Evolutionary conservation across 768 basidiomycete species (phyloP), one percentile per base, ranked within the genome.

Genomic region (Lentinus brumalis): DNA sequence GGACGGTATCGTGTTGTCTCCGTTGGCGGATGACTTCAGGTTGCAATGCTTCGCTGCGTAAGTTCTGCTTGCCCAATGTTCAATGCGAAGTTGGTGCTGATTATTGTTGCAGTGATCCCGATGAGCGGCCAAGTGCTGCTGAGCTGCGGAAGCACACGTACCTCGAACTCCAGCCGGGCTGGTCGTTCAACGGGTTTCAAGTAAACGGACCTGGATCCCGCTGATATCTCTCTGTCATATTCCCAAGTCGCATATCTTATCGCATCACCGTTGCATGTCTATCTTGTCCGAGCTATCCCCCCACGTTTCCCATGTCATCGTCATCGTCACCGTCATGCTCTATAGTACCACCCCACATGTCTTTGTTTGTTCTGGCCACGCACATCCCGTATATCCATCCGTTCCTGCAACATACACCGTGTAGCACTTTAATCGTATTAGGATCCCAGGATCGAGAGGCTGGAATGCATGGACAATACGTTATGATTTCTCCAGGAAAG

Each of bases 31-130:
- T 63, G 91, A 96, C 71, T 97, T 99, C 75, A 83, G 96, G 66
- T 79, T 80, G 53, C 87, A 86, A 69, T 98, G 97, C 75, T 94
- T 98, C 70, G 89, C 92, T 4, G 87, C 93, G 93, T 93, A 71
- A 66, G 90, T 75, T 31, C n/a, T 51, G 32, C 39, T 52, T 49
- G 3, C 18, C 32, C n/a, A n/a, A n/a, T n/a, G n/a, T n/a, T n/a
- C n/a, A n/a, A n/a, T n/a, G n/a, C 3, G 50, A 50, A 35, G 4
- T 31, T 7, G 6, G 18, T 29, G 31, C 52, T 32, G 38, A 31
- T 42, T 30, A 58, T 32, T 21, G 18, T 10, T 31, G 21, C 60
- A 93, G 91, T 63, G 87, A 95, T 69, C 94, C 94, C 9, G 86
- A 90, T 55, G 85, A 92, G 65, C 88, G 95, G 39, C 91, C 94